phyloP scores from a whole-genome alignment of 805 yeast genomes.

The Lipomyces yamanashiensis region DNA sequence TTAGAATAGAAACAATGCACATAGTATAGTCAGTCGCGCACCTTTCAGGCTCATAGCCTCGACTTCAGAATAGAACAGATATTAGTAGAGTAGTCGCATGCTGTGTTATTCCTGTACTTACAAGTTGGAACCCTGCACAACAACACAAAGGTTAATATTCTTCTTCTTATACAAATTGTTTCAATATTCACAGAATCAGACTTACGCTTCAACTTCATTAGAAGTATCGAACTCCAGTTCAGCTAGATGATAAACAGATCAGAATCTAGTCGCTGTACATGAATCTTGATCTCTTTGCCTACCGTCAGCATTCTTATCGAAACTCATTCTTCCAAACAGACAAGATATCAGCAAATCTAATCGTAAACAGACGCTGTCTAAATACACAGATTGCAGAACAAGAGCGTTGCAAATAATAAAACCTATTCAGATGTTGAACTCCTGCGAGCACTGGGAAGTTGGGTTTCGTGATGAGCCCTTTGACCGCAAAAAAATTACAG shows the following conservation, averaged over 20 bases:
- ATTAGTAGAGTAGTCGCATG: constrained; percentile 8
- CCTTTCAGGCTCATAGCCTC: constrained; percentile 41
- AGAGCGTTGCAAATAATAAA: background rate
- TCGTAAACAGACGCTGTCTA: background rate
- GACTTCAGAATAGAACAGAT: constrained; percentile 18
- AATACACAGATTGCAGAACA: background rate
- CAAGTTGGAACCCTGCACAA: constrained; percentile 33
- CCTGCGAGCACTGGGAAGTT: background rate
- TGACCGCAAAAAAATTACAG: constrained; percentile 4
- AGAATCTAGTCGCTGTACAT: background rate
- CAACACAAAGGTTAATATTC: background rate
- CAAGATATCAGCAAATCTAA: background rate
- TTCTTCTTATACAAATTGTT: background rate
- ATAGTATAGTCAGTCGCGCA: background rate
- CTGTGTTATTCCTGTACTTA: constrained; percentile 6
- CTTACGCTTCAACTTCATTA: constrained; percentile 53
- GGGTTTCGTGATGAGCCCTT: constrained; percentile 14
- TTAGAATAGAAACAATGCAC: background rate
- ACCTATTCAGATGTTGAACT: background rate
- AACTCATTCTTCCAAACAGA: constrained; percentile 20
- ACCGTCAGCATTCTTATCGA: constrained; percentile 28
- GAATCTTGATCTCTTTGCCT: constrained; percentile 4
- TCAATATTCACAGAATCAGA: background rate
- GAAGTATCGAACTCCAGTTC: constrained; percentile 63
- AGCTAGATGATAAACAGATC: constrained; percentile 8